Evolutionary conservation across 495 filamentous ascomycete genomes (phyloP).

Genomic region (Neurospora sublineolata): DNA sequence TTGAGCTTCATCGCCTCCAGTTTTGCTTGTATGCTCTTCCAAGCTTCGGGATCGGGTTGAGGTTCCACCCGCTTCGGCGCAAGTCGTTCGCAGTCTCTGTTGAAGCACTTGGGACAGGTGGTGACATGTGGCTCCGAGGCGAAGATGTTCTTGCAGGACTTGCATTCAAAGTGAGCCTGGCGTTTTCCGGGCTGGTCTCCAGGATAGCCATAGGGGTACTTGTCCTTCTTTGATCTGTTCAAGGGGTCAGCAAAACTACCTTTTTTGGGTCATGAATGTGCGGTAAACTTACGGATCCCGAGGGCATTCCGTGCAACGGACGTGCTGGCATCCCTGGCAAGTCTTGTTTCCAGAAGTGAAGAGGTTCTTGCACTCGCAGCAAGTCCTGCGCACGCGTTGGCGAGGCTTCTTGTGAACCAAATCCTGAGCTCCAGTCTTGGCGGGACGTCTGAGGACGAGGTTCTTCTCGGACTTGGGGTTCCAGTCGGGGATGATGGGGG

Average conservation of each 20-base stretch:
- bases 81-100: slow-evolving; percentile 40
- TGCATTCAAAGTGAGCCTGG: slow-evolving; percentile 48
- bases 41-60: slow-evolving; percentile 52
- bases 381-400: slow-evolving; percentile 63
- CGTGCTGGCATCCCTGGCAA: slow-evolving; percentile 61
- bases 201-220: slow-evolving; percentile 68
- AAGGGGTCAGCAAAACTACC: slow-evolving; percentile 14
- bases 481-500: slow-evolving; percentile 37
- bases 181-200: slow-evolving; percentile 46
- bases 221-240: slow-evolving; percentile 53
- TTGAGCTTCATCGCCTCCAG: slow-evolving; percentile 37
- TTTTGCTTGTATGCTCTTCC: slow-evolving; percentile 48
- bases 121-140: slow-evolving; percentile 28
- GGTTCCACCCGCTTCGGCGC: slow-evolving; percentile 49
- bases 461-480: slow-evolving; percentile 26
- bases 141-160: slow-evolving; percentile 49
- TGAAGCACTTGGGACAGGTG: slow-evolving; percentile 51
- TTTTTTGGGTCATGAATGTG: slow-evolving; percentile 2
- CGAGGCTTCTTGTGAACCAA: slow-evolving; percentile 51
- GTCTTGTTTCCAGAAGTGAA: slow-evolving; percentile 40
- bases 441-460: slow-evolving; percentile 46
- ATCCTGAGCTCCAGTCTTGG: slow-evolving; percentile 57
- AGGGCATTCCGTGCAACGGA: slow-evolving; percentile 72
- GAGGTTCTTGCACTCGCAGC: slow-evolving; percentile 59
- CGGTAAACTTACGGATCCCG: slow-evolving; percentile 58